These are phyloP conservation scores for Talaromyces sp. DNA, from an alignment of 2,329 filamentous ascomycete genomes.

Conservation along the genomic window DNA sequence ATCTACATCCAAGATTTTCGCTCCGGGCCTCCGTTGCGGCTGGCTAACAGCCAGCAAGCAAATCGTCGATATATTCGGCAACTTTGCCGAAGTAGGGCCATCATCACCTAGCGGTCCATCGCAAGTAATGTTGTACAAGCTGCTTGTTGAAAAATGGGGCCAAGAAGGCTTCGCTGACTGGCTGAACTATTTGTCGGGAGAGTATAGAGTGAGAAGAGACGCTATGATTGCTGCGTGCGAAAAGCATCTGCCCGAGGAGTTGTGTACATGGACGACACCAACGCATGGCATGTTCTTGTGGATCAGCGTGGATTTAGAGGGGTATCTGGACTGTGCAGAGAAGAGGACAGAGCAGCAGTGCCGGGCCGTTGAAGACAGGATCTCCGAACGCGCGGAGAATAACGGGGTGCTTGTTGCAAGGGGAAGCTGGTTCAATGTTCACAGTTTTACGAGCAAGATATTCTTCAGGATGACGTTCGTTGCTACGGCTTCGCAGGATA, in stretches of 20 bases:
- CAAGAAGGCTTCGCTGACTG: neutral
- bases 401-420: no score
- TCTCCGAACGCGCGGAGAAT: no score
- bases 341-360: no score
- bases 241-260: neutral
- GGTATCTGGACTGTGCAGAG: no score
- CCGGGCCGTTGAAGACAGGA: no score
- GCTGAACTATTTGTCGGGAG: neutral
- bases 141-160: neutral
- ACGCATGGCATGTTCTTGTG: neutral
- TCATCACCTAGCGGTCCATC: neutral
- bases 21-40: conserved; percentile 80
- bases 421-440: no score
- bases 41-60: conserved; percentile 84
- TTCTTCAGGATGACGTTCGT: no score
- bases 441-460: no score
- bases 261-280: neutral
- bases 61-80: conserved; percentile 59
- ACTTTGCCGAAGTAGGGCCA: neutral
- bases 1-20: conserved; percentile 90
- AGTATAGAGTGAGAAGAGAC: neutral
- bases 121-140: neutral
- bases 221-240: neutral
- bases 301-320: no score
- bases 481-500: no score